A percentile compares a stretch with the other conserved stretches of the same genome.
Evolutionary conservation across 257 asterid species (phyloP).

Genomic region (Dorcoceras hygrometricum): DNA sequence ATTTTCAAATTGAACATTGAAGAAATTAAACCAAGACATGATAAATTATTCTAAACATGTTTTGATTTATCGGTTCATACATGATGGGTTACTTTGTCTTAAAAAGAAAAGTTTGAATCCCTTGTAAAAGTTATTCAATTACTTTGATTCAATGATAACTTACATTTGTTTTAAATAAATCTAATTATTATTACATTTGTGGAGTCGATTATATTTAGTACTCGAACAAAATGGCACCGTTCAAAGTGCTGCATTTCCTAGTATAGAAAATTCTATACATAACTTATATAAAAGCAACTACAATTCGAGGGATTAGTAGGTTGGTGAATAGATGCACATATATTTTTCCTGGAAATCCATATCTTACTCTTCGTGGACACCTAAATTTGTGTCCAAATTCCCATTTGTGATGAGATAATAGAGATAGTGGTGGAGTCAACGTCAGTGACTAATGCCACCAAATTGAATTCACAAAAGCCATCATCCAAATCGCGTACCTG

Average conservation of each 20-base stretch:
- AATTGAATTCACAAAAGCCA: conserved; percentile 40
- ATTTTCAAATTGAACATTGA: no score
- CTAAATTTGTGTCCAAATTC: conserved; percentile 1
- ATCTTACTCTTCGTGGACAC: no score
- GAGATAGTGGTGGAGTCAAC: conserved; percentile 44
- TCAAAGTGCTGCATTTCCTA: no score
- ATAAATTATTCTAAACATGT: no score
- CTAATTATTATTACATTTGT: neutral
- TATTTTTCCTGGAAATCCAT: no score
- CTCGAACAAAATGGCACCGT: no score
- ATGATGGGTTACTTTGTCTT: neutral
- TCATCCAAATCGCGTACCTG: conserved; percentile 27
- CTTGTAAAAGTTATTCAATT: neutral
- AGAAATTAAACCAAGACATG: no score
- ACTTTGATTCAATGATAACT: neutral
- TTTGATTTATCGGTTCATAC: neutral
- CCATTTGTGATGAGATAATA: conserved; percentile 10
- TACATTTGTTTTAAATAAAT: no score
- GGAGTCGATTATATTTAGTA: no score
- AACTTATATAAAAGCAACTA: no score
- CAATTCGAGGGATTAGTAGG: neutral
- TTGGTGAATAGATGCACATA: neutral
- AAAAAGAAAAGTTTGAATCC: no score
- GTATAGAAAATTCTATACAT: no score
- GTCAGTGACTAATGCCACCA: conserved; percentile 44